Evolutionary conservation across 2,329 filamentous ascomycete species (phyloP), one percentile per base, ranked within the genome.

Genomic region (Sporothrix inflata): DNA sequence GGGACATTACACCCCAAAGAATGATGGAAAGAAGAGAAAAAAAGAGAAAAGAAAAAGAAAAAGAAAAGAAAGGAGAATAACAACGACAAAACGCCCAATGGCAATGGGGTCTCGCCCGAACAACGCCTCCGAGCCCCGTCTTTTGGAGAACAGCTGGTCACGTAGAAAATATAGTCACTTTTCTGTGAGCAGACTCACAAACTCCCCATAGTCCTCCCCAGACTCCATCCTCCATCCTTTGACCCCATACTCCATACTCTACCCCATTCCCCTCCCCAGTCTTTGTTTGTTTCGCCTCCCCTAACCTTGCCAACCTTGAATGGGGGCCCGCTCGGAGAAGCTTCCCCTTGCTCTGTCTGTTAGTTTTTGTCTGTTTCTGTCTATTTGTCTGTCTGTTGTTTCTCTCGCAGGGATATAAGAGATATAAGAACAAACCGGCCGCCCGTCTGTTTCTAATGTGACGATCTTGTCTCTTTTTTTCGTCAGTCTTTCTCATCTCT

Each of bases 401-500:
- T 34, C 65, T 67, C 42, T 40, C 57, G 19, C 57, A 63, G 57
- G 57, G 57, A 42, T 63, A 63, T 19, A 24, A 12, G 49, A 27
- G 21, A 57, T 57, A 69, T 57, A 69, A 69, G 38, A 60, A 69
- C 51, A 57, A 45, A 47, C 67, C 16, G n/a, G 12, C n/a, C 4
- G 21, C 65, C 49, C 49, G 34, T 27, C 66, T 27, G 16, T 21
- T 38, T 67, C 16, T 55, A 6, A 57, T 42, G 49, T 55, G 49
- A 55, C 53, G 53, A 47, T 24, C n/a, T 38, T 51, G 24, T 40
- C 68, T 14, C 24, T 24, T 34, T 55, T 38, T 53, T 47, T 65
- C 24, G 42, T 45, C 40, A 9, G 24, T 45, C 38, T 53, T 71
- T 40, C 30, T 71, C 24, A 24, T 51, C 38, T 47, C n/a, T 8